phyloP scores from a whole-genome alignment of 2,329 filamentous ascomycete species.

The Penicillium polonicum region DNA sequence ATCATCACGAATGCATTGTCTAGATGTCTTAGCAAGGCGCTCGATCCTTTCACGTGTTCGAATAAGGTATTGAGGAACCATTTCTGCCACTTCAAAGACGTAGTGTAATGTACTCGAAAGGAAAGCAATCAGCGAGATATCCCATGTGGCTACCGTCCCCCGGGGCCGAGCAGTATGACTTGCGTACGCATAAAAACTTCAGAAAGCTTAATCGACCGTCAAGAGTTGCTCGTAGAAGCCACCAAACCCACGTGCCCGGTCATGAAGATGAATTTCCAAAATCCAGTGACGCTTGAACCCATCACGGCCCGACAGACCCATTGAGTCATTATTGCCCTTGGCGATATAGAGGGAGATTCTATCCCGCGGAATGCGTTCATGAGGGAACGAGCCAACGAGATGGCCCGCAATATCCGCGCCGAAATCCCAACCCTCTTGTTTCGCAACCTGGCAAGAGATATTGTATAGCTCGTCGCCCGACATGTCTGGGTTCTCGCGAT shows the following conservation, averaged over 20 bases:
- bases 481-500: slow-evolving; percentile 43
- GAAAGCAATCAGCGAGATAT: neutral
- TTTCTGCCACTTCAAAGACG: neutral
- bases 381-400: slow-evolving; percentile 53
- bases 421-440: slow-evolving; percentile 46
- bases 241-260: slow-evolving; percentile 39
- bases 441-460: slow-evolving; percentile 43
- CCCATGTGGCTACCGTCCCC: neutral
- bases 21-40: neutral
- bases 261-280: slow-evolving; percentile 50
- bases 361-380: slow-evolving; percentile 53
- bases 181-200: neutral
- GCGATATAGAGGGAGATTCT: slow-evolving; percentile 48
- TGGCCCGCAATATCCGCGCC: slow-evolving; percentile 50
- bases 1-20: slow-evolving; percentile 1
- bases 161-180: neutral
- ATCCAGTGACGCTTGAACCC: slow-evolving; percentile 52
- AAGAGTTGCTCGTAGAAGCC: slow-evolving; percentile 47
- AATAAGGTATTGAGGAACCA: neutral
- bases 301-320: slow-evolving; percentile 42
- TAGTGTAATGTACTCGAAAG: neutral
- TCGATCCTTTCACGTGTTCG: neutral
- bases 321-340: slow-evolving; percentile 44
- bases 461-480: slow-evolving; percentile 51
- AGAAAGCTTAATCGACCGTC: slow-evolving; percentile 21